Evolutionary conservation across 352 stramenopile genomes (phyloP), one percentile per base, ranked within the genome.

Genomic region (Phytopythium boreale): DNA sequence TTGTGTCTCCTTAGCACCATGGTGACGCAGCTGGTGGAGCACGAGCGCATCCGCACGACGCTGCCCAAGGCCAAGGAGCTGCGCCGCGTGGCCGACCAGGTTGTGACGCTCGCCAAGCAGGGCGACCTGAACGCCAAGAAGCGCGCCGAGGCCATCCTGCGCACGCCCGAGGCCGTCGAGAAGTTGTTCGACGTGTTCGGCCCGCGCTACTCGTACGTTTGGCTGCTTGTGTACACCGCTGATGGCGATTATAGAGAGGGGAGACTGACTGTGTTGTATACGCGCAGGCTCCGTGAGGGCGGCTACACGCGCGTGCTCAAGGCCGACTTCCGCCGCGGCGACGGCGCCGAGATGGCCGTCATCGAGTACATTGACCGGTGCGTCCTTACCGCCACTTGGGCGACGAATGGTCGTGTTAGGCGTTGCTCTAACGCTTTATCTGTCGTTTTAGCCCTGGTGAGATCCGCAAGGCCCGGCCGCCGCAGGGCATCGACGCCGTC

Each of bases 281-380:
- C 1, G 3, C 64, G 4, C 24, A 81, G 74, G 36, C 55, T 75
- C 43, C 87, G 91, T 49, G 83, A 90, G 61, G 91, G 97, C 19
- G 97, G 97, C 57, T 99, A 99, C 84, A 99, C 96, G 46, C 85
- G 97, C 60, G 89, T 99, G 31, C 72, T 99, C 64, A 98, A 99
- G 80, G 84, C 87, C 34, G 89, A 97, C 63, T 95, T 93, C 55
- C 88, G 96, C 56, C 82, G 81, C 62, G 96, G 96, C 57, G 96
- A 99, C 71, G 96, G 96, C 61, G 96, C 97, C 61, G 92, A 98
- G 59, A 99, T 99, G 97, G 94, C 95, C 17, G 72, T 99, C 24
- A 98, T 99, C 77, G 97, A 99, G 87, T 99, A 98, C 82, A 91
- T 99, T 24, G 97, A 99, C 70, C 86, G 89, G 88, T 95, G 58